Base-by-base conservation (phyloP, 176 grass and related monocot species). In the Raddia guianensis region DNA sequence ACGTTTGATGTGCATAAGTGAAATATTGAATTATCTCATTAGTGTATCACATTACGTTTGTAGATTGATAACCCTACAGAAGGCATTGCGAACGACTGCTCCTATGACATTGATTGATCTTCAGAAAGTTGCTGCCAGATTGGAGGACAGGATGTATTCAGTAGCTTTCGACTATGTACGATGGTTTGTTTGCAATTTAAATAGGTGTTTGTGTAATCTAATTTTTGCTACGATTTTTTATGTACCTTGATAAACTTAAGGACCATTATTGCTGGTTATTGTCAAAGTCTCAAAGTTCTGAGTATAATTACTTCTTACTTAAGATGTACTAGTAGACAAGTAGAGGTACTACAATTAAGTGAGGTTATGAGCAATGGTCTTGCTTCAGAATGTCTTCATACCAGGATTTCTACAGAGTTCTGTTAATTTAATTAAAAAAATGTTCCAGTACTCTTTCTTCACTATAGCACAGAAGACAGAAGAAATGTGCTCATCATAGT, bases 51-150 rank as follows among this genome's bases (percentile, higher is more conserved):
- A 69, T 27, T 69, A 19, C 21, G 5, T 48, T 4, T 49, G 67
- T 20, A 69, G 67, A 69, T 69, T 47, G 67, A 21, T 49, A 5
- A 69, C n/a, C 44, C n/a, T 69, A 12, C n/a, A 69, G n/a, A 69
- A 20, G 44, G 46, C 45, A 48, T 48, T 69, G n/a, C 67, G 11
- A 48, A 27, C 67, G 48, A 27, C 10, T 42, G 35, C 37, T 27
- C 1, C 67, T 13, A 69, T 44, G 12, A 8, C 44, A 72, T 72
- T 72, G 49, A 53, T 54, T 72, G 32, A 72, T 52, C 70, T 72
- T 50, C 70, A 72, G 49, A 54, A 53, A 53, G 13, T 72, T 54
- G 70, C 70, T 72, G 14, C 4, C 70, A 51, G 49, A 37, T 9
- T 53, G 34, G 70, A 72, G 49, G 70, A 8, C 14, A 72, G 49